Percentiles rank a stretch among this genome's conserved stretches.
Conservation (phyloP, 495 filamentous ascomycete genomes). For the Pyronema domesticum region DNA sequence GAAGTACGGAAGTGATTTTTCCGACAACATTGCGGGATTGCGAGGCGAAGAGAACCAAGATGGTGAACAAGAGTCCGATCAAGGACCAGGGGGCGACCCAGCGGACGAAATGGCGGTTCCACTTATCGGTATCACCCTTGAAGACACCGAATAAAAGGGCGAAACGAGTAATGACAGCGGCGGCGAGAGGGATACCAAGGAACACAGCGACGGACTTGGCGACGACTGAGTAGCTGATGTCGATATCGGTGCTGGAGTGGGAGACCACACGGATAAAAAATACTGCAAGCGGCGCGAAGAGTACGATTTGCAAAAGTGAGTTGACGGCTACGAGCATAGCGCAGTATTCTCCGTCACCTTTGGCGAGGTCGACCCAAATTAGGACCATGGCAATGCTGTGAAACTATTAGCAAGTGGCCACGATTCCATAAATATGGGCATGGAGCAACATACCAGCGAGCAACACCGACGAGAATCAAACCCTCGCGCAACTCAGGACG, state of each 20-base stretch:
- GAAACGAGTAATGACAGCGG: conserved; percentile 60
- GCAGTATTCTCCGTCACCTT: conserved; percentile 68
- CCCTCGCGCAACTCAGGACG: conserved; percentile 48
- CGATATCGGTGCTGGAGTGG: conserved; percentile 20
- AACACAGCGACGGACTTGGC: conserved; percentile 70
- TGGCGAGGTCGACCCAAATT: conserved; percentile 62
- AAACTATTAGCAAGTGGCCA: not conserved
- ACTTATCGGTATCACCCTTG: conserved; percentile 38
- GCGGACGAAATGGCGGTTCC: conserved; percentile 49
- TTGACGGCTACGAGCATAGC: conserved; percentile 82
- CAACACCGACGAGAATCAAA: conserved; percentile 60
- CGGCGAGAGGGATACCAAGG: conserved; percentile 67
- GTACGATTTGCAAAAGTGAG: conserved; percentile 68
- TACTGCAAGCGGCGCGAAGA: conserved; percentile 64
- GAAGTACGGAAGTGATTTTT: conserved; percentile 64
- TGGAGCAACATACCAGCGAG: conserved; percentile 58
- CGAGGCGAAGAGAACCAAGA: conserved; percentile 66
- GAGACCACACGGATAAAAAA: conserved; percentile 62
- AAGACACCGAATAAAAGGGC: conserved; percentile 30
- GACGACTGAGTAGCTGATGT: conserved; percentile 51
- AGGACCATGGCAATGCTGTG: conserved; percentile 34
- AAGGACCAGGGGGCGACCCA: conserved; percentile 56
- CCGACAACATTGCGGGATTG: conserved; percentile 65
- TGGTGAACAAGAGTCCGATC: conserved; percentile 71
- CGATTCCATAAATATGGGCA: not conserved